These are phyloP conservation scores for Paecilomyces fulvus DNA, from an alignment of 2,329 filamentous ascomycete genomes.

Conservation along the genomic window DNA sequence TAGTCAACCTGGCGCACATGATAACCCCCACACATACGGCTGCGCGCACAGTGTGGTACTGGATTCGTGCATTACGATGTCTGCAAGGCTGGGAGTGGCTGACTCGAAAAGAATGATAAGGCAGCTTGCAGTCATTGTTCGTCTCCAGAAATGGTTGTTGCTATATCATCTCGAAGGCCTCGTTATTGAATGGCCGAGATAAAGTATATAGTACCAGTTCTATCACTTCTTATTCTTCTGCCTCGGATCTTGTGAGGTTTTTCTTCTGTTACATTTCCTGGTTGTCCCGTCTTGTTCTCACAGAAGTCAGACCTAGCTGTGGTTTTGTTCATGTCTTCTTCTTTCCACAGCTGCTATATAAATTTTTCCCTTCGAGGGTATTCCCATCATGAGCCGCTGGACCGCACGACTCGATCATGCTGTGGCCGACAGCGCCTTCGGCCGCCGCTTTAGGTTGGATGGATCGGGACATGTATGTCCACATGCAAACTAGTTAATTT, in stretches of 20 bases:
- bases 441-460: conserved; percentile 70
- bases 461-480: conserved; percentile 69
- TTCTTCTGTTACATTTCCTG: background rate
- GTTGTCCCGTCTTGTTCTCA: background rate
- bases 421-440: conserved; percentile 58
- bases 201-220: background rate
- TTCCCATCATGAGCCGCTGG: background rate
- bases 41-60: background rate
- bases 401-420: background rate
- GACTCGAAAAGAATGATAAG: background rate
- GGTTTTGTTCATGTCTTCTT: background rate
- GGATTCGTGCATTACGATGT: background rate
- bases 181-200: background rate
- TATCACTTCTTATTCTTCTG: background rate
- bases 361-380: background rate
- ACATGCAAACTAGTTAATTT: conserved; percentile 3
- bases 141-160: background rate
- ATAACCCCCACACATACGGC: background rate
- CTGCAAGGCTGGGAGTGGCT: background rate
- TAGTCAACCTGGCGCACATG: background rate
- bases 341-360: background rate
- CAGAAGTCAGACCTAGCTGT: background rate
- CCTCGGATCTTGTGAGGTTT: background rate
- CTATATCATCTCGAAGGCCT: background rate
- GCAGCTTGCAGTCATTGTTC: background rate